Base-by-base conservation (phyloP, 371 early-diverging fungal genomes). In the Furculomyces boomerangus region DNA sequence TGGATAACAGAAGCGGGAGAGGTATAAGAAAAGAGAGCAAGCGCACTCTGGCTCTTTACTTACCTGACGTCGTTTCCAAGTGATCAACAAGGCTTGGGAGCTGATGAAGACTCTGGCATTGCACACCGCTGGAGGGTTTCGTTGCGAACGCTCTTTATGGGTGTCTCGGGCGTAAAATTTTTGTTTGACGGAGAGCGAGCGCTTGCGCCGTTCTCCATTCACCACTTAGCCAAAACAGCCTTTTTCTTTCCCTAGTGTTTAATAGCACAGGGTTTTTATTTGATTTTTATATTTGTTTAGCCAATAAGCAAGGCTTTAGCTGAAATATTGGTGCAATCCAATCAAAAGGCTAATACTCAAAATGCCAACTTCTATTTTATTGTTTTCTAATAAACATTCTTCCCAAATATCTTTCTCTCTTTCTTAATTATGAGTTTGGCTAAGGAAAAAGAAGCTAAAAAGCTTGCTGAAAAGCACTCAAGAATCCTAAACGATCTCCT, bases 401-500 rank as follows among this genome's bases (percentile, higher is more conserved):
- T n/a, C n/a, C n/a, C n/a, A n/a, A n/a, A n/a, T n/a, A n/a, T n/a
- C n/a, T n/a, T n/a, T n/a, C n/a, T n/a, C n/a, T n/a, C n/a, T n/a
- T n/a, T n/a, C n/a, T n/a, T n/a, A n/a, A n/a, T n/a, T n/a, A 45
- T 45, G 45, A 45, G 20, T 27, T 25, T 56, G 20, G 55, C 58
- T 20, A 66, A 59, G 0, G 66, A 67, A 56, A 70, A 70, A 52
- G 70, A 70, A 18, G 63, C 67, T 50, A 70, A 70, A 57, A 57
- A 47, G 52, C 67, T 70, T 30, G 58, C 58, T 0, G 71, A 68
- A 44, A 69, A 68, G 68, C 64, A 71, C 62, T 80, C 78, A 58
- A 75, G 77, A 44, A 73, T 83, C 40, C 74, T 90, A 8, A 59
- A 66, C 24, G 86, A 86, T 39, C 62, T 89, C 28, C 71, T 79